phyloP scores from a whole-genome alignment of 768 basidiomycete genomes.

The Suillus variegatus region DNA sequence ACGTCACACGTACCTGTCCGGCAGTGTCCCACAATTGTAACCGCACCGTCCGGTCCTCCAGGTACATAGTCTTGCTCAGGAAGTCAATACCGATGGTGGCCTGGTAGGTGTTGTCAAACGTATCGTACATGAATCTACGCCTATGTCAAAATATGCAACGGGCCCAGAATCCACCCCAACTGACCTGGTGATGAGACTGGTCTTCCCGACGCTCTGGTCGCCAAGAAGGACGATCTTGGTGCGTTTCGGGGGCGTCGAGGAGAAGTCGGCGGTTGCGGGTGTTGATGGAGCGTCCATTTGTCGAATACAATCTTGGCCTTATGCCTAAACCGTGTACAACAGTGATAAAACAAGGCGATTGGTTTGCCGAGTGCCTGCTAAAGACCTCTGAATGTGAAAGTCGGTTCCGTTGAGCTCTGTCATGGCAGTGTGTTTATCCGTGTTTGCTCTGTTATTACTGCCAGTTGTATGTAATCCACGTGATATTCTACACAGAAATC shows the following conservation, averaged over 20 bases:
- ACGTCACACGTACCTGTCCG: conserved; percentile 63
- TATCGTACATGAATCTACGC: conserved; percentile 95
- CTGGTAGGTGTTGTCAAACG: conserved; percentile 99
- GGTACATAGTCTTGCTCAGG: conserved; percentile 99
- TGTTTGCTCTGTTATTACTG: conserved; percentile 21
- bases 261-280: conserved; percentile 80
- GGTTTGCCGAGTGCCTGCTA: not conserved
- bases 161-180: conserved; percentile 20
- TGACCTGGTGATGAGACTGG: conserved; percentile 94
- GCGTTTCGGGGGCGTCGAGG: conserved; percentile 87
- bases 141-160: not conserved
- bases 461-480: conserved; percentile 1
- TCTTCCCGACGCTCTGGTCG: conserved; percentile 98
- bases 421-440: conserved; percentile 21
- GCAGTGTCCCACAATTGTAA: conserved; percentile 99
- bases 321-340: conserved; percentile 1
- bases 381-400: conserved; percentile 9
- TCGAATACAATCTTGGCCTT: not conserved
- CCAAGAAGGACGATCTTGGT: conserved; percentile 96
- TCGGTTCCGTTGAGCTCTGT: not conserved
- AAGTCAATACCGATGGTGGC: conserved; percentile 99
- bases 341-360: not conserved
- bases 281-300: conserved; percentile 57
- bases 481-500: not conserved
- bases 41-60: conserved; percentile 97